Evolutionary conservation across 2,329 filamentous ascomycete genomes (phyloP), one percentile per base, ranked within the genome.

Genomic region (Fusarium sp.): DNA sequence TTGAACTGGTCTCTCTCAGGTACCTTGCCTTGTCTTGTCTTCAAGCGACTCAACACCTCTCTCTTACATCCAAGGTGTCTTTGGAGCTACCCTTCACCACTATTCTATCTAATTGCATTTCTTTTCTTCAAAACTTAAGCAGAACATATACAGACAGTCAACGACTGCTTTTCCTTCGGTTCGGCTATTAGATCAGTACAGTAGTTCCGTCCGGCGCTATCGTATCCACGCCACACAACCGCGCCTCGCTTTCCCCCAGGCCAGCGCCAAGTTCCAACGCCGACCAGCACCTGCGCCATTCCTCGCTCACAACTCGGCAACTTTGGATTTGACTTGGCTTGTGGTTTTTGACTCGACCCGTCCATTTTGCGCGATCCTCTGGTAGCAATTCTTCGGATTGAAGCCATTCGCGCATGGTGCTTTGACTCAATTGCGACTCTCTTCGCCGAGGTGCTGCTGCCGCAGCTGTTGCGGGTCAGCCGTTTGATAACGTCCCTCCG

Each of bases 401-500:
- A 69, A 53, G 49, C 64, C 65, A 62, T 49, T 62, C 62, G 68
- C 76, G 75, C 69, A 78, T 77, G 74, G 64, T 62, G 48, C 30
- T 46, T 60, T 58, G 53, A 50, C 50, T 39, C 68, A 69, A 70
- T 74, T 73, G 72, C 70, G 65, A 67, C 67, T 70, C 66, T 72
- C 62, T 59, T 72, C 70, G 65, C 66, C 76, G 71, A 79, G 58
- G 61, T 75, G 75, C 77, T 75, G 75, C 75, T 76, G 77, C 74
- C 76, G 77, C 78, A 76, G 75, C 79, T 71, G 73, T 68, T 74
- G 75, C 76, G 75, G 76, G 74, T 79, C 71, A 74, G 71, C 72
- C 71, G 62, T 54, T 50, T 64, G 43, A 63, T 68, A 53, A 63
- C 56, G 64, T 74, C 59, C 55, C 62, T 61, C 58, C 34, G 62